Percentiles rank a stretch among this genome's conserved stretches.
Conservation (phyloP, 768 basidiomycete genomes). For the Leccinum subtestaceum region DNA sequence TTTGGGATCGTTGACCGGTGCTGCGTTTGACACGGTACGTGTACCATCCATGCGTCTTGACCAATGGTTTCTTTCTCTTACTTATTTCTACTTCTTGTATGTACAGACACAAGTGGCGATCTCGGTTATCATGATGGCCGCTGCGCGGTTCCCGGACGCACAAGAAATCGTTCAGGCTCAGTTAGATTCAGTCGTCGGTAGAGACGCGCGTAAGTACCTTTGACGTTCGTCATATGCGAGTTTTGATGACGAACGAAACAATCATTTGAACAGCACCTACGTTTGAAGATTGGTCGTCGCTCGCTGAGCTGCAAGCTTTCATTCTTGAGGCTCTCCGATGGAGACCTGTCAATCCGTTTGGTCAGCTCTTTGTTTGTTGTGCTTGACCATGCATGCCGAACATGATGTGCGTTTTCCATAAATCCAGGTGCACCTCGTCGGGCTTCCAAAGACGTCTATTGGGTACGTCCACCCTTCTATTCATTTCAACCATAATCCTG, state of each 20-base stretch:
- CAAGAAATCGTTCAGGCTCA: constrained; percentile 37
- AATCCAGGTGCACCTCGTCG: constrained; percentile 22
- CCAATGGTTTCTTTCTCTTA: neutral
- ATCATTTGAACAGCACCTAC: constrained; percentile 32
- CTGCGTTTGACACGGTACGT: constrained; percentile 53
- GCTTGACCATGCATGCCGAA: neutral
- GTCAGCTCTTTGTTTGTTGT: constrained; percentile 6
- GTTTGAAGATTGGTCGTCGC: constrained; percentile 32
- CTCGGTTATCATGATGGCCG: constrained; percentile 35
- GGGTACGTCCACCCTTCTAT: constrained; percentile 15
- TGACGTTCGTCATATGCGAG: neutral
- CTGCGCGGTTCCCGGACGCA: constrained; percentile 34
- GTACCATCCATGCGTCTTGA: neutral
- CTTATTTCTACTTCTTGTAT: neutral
- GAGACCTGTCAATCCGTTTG: constrained; percentile 36
- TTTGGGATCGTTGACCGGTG: constrained; percentile 60
- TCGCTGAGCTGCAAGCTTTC: constrained; percentile 39
- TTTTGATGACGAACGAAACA: neutral
- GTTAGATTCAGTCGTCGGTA: constrained; percentile 37
- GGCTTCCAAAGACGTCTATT: constrained; percentile 26
- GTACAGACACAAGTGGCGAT: constrained; percentile 28
- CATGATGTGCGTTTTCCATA: no score
- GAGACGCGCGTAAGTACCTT: constrained; percentile 30
- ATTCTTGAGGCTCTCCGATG: constrained; percentile 38
- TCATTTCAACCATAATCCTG: no score